Evolutionary conservation across 2,329 filamentous ascomycete genomes (phyloP).

Genomic region (Xylariaceae sp.): DNA sequence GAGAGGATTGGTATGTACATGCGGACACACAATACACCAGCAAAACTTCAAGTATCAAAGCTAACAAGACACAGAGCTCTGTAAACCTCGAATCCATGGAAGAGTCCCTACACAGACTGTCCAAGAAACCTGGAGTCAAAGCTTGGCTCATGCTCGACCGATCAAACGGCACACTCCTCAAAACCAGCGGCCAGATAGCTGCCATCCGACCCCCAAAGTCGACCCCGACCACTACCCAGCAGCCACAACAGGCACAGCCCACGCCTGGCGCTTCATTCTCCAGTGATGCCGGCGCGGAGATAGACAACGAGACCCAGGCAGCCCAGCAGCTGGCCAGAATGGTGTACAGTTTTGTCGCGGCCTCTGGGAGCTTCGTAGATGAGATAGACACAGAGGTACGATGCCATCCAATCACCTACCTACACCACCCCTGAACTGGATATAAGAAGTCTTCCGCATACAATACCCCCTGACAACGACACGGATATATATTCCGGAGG

Average conservation of each 20-base stretch:
- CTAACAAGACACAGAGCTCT: conserved; percentile 27
- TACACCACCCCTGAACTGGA: no score
- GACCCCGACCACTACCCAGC: conserved; percentile 19
- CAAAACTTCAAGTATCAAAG: no score
- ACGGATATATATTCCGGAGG: no score
- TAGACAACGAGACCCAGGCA: conserved; percentile 52
- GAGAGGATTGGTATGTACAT: conserved; percentile 24
- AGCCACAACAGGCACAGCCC: no score
- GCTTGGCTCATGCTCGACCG: conserved; percentile 75
- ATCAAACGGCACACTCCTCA: conserved; percentile 68
- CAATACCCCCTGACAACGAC: no score
- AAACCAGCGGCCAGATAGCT: conserved; percentile 67
- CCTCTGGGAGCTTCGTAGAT: conserved; percentile 66
- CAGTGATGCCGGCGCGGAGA: conserved; percentile 40
- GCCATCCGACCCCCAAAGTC: conserved; percentile 49
- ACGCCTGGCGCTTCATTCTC: conserved; percentile 41
- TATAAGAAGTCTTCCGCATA: no score
- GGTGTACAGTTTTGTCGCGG: conserved; percentile 73
- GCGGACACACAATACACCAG: neutral
- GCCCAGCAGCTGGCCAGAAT: conserved; percentile 72
- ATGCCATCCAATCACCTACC: neutral
- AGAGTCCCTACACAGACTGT: conserved; percentile 65
- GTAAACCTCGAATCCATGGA: conserved; percentile 60
- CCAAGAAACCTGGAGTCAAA: conserved; percentile 76
- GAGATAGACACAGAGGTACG: conserved; percentile 68